Evolutionary conservation across 1,284 basidiomycete genomes (phyloP).

Genomic region (Fistulinella staudtii): DNA sequence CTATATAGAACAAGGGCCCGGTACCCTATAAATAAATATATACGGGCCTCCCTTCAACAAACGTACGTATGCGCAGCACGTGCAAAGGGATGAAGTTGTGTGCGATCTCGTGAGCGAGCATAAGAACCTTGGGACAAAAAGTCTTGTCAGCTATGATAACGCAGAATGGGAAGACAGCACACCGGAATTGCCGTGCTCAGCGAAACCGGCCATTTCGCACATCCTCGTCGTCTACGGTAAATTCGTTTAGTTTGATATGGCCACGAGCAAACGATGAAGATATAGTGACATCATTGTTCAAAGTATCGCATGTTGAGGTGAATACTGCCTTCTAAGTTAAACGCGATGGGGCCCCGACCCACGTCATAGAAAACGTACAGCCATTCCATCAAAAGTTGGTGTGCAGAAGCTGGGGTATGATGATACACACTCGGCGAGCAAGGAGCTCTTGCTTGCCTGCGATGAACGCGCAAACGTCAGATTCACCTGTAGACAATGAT

Average conservation of each 20-base stretch:
- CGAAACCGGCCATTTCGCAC: slow-evolving; percentile 42
- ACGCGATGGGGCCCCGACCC: slow-evolving; percentile 83
- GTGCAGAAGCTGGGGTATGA: background rate
- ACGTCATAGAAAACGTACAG: slow-evolving; percentile 72
- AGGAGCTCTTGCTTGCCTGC: background rate
- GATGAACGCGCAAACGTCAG: background rate
- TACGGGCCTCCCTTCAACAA: too few species aligned
- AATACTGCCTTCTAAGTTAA: slow-evolving; percentile 87
- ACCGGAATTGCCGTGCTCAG: slow-evolving; percentile 80
- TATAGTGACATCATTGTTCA: slow-evolving; percentile 72
- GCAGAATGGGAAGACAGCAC: slow-evolving; percentile 12
- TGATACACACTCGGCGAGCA: background rate
- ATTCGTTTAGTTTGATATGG: too few species aligned
- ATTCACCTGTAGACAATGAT: background rate
- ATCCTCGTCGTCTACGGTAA: background rate
- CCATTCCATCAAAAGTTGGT: background rate
- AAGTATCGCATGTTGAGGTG: slow-evolving; percentile 90
- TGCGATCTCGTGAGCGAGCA: slow-evolving; percentile 86
- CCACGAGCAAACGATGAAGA: too few species aligned
- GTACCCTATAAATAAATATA: too few species aligned
- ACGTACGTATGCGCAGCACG: slow-evolving; percentile 79
- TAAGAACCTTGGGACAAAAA: slow-evolving; percentile 77
- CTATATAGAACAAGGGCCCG: too few species aligned
- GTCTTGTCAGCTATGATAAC: too few species aligned
- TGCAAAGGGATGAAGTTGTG: slow-evolving; percentile 76